Evolutionary conservation across 805 yeast genomes (phyloP), one percentile per base, ranked within the genome.

Genomic region (Phaffomyces thermotolerans): DNA sequence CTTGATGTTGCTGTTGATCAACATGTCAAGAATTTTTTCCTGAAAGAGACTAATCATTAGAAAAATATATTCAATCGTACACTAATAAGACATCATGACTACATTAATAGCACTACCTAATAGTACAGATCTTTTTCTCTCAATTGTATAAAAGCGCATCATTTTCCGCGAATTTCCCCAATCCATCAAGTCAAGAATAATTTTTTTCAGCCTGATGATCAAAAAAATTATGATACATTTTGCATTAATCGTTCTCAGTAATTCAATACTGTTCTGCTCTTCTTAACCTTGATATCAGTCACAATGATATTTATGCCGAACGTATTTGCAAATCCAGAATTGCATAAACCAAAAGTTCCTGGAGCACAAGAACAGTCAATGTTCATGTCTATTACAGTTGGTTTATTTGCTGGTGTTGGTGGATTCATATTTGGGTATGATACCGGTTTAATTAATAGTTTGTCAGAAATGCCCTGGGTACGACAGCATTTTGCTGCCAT

Each of bases 341-440:
- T 18, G 10, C 8, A 23, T 18, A 38, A 30, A n/a, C 34, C 34
- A 9, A 8, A 17, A 14, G 46, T 55, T 4, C 59, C 60, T 18
- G 59, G 58, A 3, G 57, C 75, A 0, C 61, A 53, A 40, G 54
- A 51, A 4, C 75, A 68, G 52, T 77, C 87, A 0, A 70, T 80
- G 3, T 63, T 71, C 37, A 78, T 81, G 72, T 87, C 95, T 4
- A 61, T 84, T 30, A 65, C 75, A 8, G 90, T 88, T 4, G 95
- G 95, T 46, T 58, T 77, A 20, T 80, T 87, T 47, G 91, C 93
- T 10, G 95, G 95, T 13, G 75, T 85, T n/a, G 96, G 96, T 24
- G 96, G 96, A 0, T 84, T 88, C 58, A 67, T 88, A 35, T 88
- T 83, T 59, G 96, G 96, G 2, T 89, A 85, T 58, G 96, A 88